Evolutionary conservation across 2,329 filamentous ascomycete species (phyloP), one percentile per base, ranked within the genome.

Genomic region (Neonectria ditissima): DNA sequence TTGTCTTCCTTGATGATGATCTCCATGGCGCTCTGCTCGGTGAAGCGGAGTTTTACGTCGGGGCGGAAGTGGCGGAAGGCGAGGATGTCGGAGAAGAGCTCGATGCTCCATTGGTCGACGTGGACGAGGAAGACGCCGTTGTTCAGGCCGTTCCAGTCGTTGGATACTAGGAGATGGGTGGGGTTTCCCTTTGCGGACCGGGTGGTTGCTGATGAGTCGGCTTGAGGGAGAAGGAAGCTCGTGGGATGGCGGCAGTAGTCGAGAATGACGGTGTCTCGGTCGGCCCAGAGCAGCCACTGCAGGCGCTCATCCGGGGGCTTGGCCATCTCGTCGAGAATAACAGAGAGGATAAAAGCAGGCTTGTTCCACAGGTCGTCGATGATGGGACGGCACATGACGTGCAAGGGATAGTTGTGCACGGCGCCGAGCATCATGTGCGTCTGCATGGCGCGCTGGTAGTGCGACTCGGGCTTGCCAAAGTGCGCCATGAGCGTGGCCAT

Each of bases 11-110:
- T 34, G 7, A 69, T 53, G 6, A 71, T 20, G 1, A 64, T 51
- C 20, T 62, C 67, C 67, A 71, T 69, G 9, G 69, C 67, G 28
- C 61, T 69, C 32, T 71, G 69, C 44, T 71, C 69, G 1, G 54
- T 62, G 41, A 64, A 67, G 0, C 32, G 48, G 1, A 71, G 64
- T 7, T 64, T 34, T 1, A 57, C 56, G 13, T 63, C 65, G 4
- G 69, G 69, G 3, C 48, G 18, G 39, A 56, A 66, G 30, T 68
- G 44, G 0, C 69, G 59, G n/a, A 67, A 64, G 18, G 65, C 63
- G 9, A 69, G 14, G 20, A 71, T 56, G 20, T 48, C 66, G 43
- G 55, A 52, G 53, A 71, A 65, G n/a, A 71, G 55, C 5, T 69
- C 62, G 16, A 68, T 55, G 45, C 58, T 57, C 65, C 61, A 67